phyloP scores from a whole-genome alignment of 371 early-diverging fungal species.

The Mortierella sp. region DNA sequence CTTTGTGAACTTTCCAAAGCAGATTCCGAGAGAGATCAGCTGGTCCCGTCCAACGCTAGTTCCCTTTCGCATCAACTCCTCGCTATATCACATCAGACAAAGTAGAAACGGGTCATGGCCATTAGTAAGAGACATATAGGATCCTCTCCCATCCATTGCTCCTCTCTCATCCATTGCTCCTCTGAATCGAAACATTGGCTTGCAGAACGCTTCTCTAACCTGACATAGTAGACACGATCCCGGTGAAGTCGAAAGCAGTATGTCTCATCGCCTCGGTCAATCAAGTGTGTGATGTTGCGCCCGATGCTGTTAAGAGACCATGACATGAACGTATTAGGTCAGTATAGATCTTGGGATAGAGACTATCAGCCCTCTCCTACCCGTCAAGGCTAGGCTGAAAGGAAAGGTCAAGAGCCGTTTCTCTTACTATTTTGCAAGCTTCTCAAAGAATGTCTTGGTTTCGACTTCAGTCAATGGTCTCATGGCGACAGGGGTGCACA shows the following conservation, averaged over 20 bases:
- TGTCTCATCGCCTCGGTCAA: slow-evolving; percentile 95
- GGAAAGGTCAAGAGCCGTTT: no score
- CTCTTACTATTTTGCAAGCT: slow-evolving; percentile 96
- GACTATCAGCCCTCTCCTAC: no score
- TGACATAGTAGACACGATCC: slow-evolving; percentile 95
- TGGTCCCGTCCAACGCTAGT: slow-evolving; percentile 87
- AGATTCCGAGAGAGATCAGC: slow-evolving; percentile 91
- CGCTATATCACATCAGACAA: slow-evolving; percentile 76
- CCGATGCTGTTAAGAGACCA: slow-evolving; percentile 80
- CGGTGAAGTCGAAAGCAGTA: slow-evolving; percentile 96
- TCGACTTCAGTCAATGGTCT: slow-evolving; percentile 95
- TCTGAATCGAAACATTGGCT: no score
- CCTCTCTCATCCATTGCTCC: no score
- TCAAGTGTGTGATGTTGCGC: slow-evolving; percentile 92
- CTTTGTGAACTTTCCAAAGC: slow-evolving; percentile 99
- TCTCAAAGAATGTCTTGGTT: slow-evolving; percentile 95
- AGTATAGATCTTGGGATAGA: no score
- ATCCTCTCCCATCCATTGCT: no score
- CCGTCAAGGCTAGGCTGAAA: no score
- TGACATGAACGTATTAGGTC: no score
- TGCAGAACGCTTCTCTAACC: slow-evolving; percentile 58
- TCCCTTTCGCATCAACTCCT: slow-evolving; percentile 91
- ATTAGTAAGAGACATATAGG: no score
- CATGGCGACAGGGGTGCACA: slow-evolving; percentile 62
- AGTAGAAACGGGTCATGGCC: no score